Percentiles rank a stretch among this genome's conserved stretches.
Conservation (phyloP, 1,284 basidiomycete species). For the Ustilago shanxiensis region DNA sequence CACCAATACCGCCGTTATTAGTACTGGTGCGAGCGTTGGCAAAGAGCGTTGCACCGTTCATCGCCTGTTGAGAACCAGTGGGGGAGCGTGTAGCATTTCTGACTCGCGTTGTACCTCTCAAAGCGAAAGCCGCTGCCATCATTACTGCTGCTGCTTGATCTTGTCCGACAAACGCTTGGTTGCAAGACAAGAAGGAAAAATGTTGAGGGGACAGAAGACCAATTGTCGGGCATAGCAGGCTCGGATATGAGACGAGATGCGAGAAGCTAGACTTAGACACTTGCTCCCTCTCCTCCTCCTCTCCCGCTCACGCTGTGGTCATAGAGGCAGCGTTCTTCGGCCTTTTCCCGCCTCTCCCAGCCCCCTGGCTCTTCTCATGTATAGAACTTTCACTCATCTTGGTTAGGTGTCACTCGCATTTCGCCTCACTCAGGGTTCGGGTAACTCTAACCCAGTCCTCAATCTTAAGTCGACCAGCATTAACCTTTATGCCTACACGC, state of each 20-base stretch:
- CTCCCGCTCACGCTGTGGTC: too few species aligned
- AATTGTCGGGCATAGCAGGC: constrained; percentile 3
- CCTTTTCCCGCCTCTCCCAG: too few species aligned
- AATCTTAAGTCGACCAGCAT: too few species aligned
- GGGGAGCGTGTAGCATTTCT: constrained; percentile 25
- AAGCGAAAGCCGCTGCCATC: not conserved
- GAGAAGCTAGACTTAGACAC: too few species aligned
- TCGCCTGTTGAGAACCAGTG: constrained; percentile 22
- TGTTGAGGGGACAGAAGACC: constrained; percentile 9
- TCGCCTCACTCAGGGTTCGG: too few species aligned
- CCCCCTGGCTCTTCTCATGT: too few species aligned
- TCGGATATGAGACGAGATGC: constrained; percentile 12
- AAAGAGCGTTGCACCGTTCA: constrained; percentile 4
- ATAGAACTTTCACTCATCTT: too few species aligned
- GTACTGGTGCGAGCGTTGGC: not conserved
- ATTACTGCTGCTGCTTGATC: not conserved
- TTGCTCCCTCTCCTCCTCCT: too few species aligned
- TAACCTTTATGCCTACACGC: too few species aligned
- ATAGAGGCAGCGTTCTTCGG: too few species aligned
- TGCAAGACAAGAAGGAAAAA: constrained; percentile 4
- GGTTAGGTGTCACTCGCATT: too few species aligned
- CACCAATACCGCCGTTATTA: not conserved
- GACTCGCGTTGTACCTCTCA: constrained; percentile 4
- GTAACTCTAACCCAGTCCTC: too few species aligned
- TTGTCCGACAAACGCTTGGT: constrained; percentile 13